These are phyloP conservation scores for Pyrenophora teres DNA, from an alignment of 2,329 filamentous ascomycete genomes.

Conservation along the genomic window DNA sequence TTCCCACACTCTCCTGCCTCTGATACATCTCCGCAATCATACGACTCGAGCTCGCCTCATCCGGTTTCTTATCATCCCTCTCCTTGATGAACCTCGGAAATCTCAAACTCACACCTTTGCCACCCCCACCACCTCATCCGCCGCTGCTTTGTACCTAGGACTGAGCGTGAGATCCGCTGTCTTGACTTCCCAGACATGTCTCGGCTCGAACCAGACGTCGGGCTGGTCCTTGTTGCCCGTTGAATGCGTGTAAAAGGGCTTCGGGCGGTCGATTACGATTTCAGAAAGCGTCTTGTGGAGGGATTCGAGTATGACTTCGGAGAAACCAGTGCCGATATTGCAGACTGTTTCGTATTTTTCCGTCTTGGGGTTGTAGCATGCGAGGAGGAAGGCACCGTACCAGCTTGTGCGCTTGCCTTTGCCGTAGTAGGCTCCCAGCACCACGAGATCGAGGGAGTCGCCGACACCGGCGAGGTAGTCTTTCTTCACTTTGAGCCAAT, in stretches of 20 bases:
- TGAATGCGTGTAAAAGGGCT: conserved; percentile 92
- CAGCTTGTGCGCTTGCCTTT: conserved; percentile 94
- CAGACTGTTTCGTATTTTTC: conserved; percentile 94
- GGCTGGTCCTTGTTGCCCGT: conserved; percentile 87
- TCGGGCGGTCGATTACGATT: conserved; percentile 83
- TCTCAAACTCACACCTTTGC: conserved; percentile 80
- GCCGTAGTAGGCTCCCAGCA: conserved; percentile 91
- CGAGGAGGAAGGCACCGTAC: conserved; percentile 93
- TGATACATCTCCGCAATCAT: conserved; percentile 97
- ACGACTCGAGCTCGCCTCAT: conserved; percentile 80
- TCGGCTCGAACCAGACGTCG: conserved; percentile 97
- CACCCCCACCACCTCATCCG: conserved; percentile 73
- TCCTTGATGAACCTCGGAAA: conserved; percentile 93
- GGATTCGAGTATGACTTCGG: conserved; percentile 88
- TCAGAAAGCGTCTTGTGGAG: conserved; percentile 76
- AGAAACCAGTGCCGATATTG: conserved; percentile 98
- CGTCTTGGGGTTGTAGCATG: conserved; percentile 81
- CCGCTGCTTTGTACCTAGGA: conserved; percentile 90
- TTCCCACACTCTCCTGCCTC: conserved; percentile 87
- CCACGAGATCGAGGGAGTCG: conserved; percentile 94
- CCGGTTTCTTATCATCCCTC: conserved; percentile 93
- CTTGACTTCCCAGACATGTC: conserved; percentile 96
- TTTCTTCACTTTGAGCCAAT: conserved; percentile 99
- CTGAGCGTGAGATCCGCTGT: conserved; percentile 93
- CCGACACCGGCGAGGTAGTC: conserved; percentile 94